These are phyloP conservation scores for Effrenium voratum DNA, from an alignment of 73 alveolate species.

Conservation along the genomic window DNA sequence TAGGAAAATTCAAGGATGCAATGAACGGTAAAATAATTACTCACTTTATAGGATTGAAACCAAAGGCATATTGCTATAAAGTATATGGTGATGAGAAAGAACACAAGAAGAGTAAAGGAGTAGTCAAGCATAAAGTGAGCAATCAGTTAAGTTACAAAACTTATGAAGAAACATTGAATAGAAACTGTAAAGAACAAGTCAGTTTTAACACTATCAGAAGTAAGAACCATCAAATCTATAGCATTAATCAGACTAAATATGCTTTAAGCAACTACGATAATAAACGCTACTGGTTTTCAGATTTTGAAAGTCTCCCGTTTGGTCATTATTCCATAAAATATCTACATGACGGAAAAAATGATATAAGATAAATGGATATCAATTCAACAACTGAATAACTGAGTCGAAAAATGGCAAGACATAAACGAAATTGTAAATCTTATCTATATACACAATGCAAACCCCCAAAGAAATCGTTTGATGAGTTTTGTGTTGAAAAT, in stretches of 20 bases:
- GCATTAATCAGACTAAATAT: conserved; percentile 11
- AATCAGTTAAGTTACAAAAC: background rate
- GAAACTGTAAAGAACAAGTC: background rate
- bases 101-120: conserved; percentile 38
- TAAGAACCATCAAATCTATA: conserved; percentile 47
- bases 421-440: background rate
- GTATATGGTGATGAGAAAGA: conserved; percentile 6
- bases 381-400: background rate
- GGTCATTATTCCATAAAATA: conserved; percentile 51
- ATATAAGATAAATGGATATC: background rate
- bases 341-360: background rate
- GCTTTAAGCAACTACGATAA: conserved; percentile 30
- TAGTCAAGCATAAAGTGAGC: conserved; percentile 27
- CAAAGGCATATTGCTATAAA: conserved; percentile 33
- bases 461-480: conserved; percentile 17
- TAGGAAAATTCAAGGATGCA: conserved; percentile 26
- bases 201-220: conserved; percentile 48
- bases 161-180: background rate
- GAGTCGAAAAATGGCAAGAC: conserved; percentile 40
- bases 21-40: conserved; percentile 11
- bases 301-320: conserved; percentile 48
- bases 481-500: background rate
- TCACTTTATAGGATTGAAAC: conserved; percentile 40
- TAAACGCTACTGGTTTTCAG: conserved; percentile 31
- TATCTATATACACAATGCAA: background rate